phyloP scores from a whole-genome alignment of 345 rosid species.

The Melaleuca quinquenervia region DNA sequence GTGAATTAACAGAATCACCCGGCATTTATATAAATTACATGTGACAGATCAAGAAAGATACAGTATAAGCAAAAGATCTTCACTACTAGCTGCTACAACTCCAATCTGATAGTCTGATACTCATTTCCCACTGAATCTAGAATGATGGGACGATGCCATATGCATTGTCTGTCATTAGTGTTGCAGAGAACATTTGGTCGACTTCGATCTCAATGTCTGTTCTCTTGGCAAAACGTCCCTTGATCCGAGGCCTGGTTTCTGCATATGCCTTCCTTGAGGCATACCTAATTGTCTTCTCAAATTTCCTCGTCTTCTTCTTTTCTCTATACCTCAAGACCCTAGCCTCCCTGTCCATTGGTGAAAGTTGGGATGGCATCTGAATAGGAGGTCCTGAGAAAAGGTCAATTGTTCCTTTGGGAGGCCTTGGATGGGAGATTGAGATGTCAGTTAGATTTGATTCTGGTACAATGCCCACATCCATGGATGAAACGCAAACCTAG shows the following conservation, averaged over 20 bases:
- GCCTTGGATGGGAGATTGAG: conserved; percentile 36
- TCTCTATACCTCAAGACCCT: conserved; percentile 90
- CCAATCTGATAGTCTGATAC: conserved; percentile 1
- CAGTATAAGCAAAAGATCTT: neutral
- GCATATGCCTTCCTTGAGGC: conserved; percentile 98
- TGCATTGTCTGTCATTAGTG: conserved; percentile 34
- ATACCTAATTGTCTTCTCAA: conserved; percentile 91
- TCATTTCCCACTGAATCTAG: neutral
- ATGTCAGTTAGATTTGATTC: conserved; percentile 55
- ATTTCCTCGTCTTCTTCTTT: conserved; percentile 82
- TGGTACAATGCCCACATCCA: conserved; percentile 62
- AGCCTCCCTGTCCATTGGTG: conserved; percentile 82
- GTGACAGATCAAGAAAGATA: conserved; percentile 5
- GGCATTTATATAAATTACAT: conserved; percentile 2
- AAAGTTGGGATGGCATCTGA: conserved; percentile 53
- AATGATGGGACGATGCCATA: conserved; percentile 79
- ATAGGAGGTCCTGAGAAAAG: conserved; percentile 36
- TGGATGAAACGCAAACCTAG: conserved; percentile 64
- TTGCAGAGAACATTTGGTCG: conserved; percentile 53
- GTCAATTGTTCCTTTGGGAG: conserved; percentile 48
- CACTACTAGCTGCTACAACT: neutral
- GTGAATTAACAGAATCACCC: conserved; percentile 1
- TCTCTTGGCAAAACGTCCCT: conserved; percentile 88
- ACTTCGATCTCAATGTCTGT: conserved; percentile 45
- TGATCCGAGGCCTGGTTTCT: conserved; percentile 86